Evolutionary conservation across 78 protist genomes (phyloP).

Genomic region (slime mould (Dictyostelium discoideum)): DNA sequence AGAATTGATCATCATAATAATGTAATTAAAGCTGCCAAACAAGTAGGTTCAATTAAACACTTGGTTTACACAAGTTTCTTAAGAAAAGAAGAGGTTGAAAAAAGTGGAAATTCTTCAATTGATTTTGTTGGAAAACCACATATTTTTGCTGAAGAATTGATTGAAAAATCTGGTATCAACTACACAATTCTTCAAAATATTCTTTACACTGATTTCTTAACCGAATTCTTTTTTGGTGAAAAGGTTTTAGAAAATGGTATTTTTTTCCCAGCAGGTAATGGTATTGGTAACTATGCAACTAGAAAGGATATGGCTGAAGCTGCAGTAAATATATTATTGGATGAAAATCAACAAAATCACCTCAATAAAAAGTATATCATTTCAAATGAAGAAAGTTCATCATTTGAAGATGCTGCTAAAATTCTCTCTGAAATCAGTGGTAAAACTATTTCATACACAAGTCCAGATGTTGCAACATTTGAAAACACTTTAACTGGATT

Average conservation of each 20-base stretch:
- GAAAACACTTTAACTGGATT: background rate
- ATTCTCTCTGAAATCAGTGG: background rate
- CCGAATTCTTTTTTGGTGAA: constrained; percentile 12
- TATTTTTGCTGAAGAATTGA: background rate
- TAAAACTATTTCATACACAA: background rate
- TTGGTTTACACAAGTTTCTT: constrained; percentile 20
- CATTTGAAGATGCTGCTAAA: background rate
- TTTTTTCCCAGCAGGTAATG: constrained; percentile 14
- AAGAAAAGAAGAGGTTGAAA: constrained; percentile 6
- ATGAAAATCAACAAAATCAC: background rate
- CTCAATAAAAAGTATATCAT: background rate
- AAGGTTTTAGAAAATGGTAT: background rate
- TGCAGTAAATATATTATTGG: background rate
- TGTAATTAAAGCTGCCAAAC: constrained; percentile 20
- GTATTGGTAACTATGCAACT: background rate
- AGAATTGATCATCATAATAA: background rate
- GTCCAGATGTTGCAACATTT: constrained; percentile 1
- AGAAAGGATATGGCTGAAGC: constrained; percentile 51
- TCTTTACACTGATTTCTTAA: constrained; percentile 4
- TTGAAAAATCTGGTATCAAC: constrained; percentile 2
- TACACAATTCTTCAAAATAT: constrained; percentile 12
- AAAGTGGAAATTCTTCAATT: background rate
- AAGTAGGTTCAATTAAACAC: background rate
- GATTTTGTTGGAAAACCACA: background rate
- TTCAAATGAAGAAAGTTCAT: background rate